A percentile compares a stretch with the other conserved stretches of the same genome.
Conservation (phyloP, 2,329 filamentous ascomycete genomes). For the Neurospora crassa region DNA sequence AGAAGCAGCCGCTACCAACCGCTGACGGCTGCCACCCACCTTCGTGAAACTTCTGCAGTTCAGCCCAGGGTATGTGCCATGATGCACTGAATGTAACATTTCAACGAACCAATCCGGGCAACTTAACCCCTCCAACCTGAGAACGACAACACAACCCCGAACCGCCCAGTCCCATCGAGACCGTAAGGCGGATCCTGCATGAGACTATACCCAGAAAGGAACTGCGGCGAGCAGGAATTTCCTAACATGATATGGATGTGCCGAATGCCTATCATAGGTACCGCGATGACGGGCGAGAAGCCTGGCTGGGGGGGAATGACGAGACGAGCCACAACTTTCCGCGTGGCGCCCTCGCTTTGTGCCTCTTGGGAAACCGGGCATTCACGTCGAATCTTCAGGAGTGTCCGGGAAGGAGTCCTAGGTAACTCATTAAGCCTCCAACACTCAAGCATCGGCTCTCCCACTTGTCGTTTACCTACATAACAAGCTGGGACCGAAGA, state of each 20-base stretch:
- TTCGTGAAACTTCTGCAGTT: neutral
- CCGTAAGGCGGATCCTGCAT: neutral
- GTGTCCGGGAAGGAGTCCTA: neutral
- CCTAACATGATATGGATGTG: neutral
- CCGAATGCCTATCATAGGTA: neutral
- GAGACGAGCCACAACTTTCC: neutral
- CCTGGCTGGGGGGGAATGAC: neutral
- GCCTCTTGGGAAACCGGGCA: neutral
- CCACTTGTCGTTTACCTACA: neutral
- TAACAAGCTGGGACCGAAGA: neutral
- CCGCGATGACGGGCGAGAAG: neutral
- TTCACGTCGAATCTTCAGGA: neutral
- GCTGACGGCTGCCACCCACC: neutral
- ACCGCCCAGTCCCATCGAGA: neutral
- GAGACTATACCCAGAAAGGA: conserved; percentile 10
- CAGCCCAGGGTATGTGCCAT: neutral
- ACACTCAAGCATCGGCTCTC: neutral
- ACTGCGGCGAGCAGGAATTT: conserved; percentile 10
- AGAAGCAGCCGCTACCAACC: neutral
- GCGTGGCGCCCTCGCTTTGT: neutral
- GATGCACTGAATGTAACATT: neutral
- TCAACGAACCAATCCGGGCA: neutral
- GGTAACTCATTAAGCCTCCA: neutral
- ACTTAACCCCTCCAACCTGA: neutral
- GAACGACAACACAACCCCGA: neutral